A percentile compares a stretch with the other conserved stretches of the same genome.
phyloP scores from a whole-genome alignment of 352 stramenopile species.

The Globisporangium solare region DNA sequence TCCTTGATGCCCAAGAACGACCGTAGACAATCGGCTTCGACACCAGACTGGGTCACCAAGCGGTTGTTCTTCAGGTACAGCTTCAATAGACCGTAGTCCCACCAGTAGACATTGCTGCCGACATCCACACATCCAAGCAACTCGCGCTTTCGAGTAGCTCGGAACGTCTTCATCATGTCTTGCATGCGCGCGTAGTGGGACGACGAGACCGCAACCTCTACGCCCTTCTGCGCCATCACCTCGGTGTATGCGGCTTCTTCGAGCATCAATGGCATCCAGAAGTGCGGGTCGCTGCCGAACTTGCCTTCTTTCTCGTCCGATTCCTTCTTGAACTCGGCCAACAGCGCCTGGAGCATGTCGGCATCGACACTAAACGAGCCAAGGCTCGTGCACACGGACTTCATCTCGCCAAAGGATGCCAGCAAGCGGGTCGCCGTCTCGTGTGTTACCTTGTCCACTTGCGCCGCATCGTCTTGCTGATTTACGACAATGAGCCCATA shows the following conservation, averaged over 20 bases:
- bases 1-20: constrained; percentile 79
- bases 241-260: constrained; percentile 88
- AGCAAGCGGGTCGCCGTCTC: constrained; percentile 93
- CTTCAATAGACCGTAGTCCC: constrained; percentile 98
- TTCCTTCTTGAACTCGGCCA: constrained; percentile 91
- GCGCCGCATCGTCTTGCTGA: constrained; percentile 85
- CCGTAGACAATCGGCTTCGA: constrained; percentile 80
- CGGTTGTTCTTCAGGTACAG: constrained; percentile 97
- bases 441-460: constrained; percentile 98
- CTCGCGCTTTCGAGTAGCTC: constrained; percentile 63
- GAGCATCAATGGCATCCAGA: constrained; percentile 98
- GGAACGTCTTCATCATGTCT: constrained; percentile 86
- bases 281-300: constrained; percentile 96
- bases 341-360: constrained; percentile 88
- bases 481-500: constrained; percentile 98
- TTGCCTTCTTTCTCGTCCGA: constrained; percentile 90
- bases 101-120: constrained; percentile 96
- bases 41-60: constrained; percentile 86
- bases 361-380: constrained; percentile 95
- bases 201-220: constrained; percentile 54
- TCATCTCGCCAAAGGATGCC: constrained; percentile 91
- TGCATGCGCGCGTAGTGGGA: constrained; percentile 92
- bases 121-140: constrained; percentile 98
- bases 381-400: constrained; percentile 93
- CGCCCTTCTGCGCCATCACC: constrained; percentile 95